Evolutionary conservation across 73 alveolate species (phyloP), one percentile per base, ranked within the genome.

Genomic region (Vitrella brassicaformis): DNA sequence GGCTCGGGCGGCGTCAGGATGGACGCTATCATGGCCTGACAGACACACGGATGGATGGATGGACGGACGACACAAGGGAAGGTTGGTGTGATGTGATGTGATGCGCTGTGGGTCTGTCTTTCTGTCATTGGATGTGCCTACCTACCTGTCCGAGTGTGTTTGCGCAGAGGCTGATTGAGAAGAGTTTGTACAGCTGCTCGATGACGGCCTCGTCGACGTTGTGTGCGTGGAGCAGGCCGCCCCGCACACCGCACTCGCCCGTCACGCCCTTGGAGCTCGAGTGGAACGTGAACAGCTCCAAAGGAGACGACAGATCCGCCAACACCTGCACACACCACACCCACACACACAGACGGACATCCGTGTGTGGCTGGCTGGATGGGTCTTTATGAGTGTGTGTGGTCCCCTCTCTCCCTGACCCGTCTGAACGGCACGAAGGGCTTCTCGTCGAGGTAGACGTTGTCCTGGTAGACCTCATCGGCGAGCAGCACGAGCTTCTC

Each of bases 381-480:
- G 56, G 4, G 56, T 39, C 22, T 39, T 4, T 39, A 14, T 39
- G 56, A 8, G 56, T 39, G 56, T 39, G 56, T 39, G 56, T 39
- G 56, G 22, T 4, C 22, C 56, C 56, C 22, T 39, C 4, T 39
- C 22, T 8, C 56, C 56, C 22, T 4, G 22, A 4, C 22, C 4
- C 22, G 22, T 8, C 22, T 39, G 56, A 14, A 4, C 14, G 4
- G 56, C 4, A 4, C 14, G 56, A 39, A 4, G 4, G 4, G 22
- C 56, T 39, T 39, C 14, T 39, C 14, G 56, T 39, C 87, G 25
- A 72, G 80, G 82, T 88, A 93, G 64, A 95, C 80, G 86, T 95
- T 95, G 79, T 92, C 97, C 81, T 95, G 95, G 80, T 95, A 95
- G 69, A 95, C 99, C 81, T 95, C 99, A 80, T 95, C 99, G 0